Conservation (phyloP, 148 eudicot species). For the Rhododendron ferrugineum region DNA sequence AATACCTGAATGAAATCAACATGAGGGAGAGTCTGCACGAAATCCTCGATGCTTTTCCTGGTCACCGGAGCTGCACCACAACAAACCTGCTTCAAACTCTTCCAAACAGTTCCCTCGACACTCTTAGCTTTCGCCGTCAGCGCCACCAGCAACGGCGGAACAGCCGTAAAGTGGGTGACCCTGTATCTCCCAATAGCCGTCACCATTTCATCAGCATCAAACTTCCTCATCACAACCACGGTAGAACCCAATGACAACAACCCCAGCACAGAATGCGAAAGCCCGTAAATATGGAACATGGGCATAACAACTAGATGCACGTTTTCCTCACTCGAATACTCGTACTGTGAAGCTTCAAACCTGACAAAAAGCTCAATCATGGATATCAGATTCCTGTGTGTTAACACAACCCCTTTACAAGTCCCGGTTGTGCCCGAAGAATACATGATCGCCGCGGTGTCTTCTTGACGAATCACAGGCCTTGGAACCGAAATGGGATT, state of each 20-base stretch:
- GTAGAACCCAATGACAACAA: slow-evolving; percentile 57
- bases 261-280: slow-evolving; percentile 68
- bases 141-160: slow-evolving; percentile 65
- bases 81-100: slow-evolving; percentile 84
- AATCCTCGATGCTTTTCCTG: slow-evolving; percentile 49
- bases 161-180: slow-evolving; percentile 73
- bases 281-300: slow-evolving; percentile 90
- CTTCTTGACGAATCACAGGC: slow-evolving; percentile 49
- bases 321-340: slow-evolving; percentile 27
- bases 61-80: slow-evolving; percentile 81
- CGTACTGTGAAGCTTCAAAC: slow-evolving; percentile 74
- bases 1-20: slow-evolving; percentile 93
- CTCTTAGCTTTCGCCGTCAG: slow-evolving; percentile 44
- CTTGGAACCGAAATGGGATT: slow-evolving; percentile 26
- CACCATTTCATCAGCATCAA: slow-evolving; percentile 48
- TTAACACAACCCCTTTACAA: slow-evolving; percentile 67
- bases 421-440: slow-evolving; percentile 90
- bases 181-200: slow-evolving; percentile 42
- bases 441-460: slow-evolving; percentile 67
- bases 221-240: slow-evolving; percentile 65
- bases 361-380: slow-evolving; percentile 67
- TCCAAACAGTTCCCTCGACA: slow-evolving; percentile 19
- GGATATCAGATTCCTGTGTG: slow-evolving; percentile 68
- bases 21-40: slow-evolving; percentile 45
- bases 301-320: slow-evolving; percentile 73